Conservation (phyloP, 805 yeast species). For the Kockiozyma suomiensis region DNA sequence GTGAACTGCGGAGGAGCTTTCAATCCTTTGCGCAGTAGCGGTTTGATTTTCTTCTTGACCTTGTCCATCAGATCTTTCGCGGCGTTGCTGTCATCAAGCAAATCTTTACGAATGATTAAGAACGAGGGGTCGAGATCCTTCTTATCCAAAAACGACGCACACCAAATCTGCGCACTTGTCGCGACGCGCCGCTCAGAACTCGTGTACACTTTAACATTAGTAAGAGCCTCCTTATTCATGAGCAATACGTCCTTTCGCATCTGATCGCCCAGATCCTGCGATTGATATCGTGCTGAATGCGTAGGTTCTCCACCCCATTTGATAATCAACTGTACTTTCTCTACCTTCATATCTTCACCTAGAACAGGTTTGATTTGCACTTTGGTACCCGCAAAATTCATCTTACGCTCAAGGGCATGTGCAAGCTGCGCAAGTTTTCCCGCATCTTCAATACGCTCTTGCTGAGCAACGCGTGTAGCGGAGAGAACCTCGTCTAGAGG, state of each 20-base stretch:
- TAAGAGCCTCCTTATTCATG: slow-evolving; percentile 78
- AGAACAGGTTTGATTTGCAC: slow-evolving; percentile 91
- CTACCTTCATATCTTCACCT: slow-evolving; percentile 61
- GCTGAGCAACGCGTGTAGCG: slow-evolving; percentile 72
- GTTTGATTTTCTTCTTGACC: slow-evolving; percentile 94
- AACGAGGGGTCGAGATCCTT: slow-evolving; percentile 76
- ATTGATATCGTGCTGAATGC: slow-evolving; percentile 93
- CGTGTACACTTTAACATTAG: slow-evolving; percentile 83
- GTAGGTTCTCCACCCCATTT: slow-evolving; percentile 99
- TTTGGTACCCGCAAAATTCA: slow-evolving; percentile 92
- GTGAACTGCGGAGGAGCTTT: slow-evolving; percentile 97
- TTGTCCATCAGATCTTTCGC: slow-evolving; percentile 98
- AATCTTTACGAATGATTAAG: slow-evolving; percentile 80
- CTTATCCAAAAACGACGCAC: slow-evolving; percentile 71
- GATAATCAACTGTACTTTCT: slow-evolving; percentile 90
- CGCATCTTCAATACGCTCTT: slow-evolving; percentile 75
- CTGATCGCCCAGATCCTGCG: slow-evolving; percentile 93
- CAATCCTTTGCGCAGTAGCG: slow-evolving; percentile 89
- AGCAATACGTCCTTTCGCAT: slow-evolving; percentile 87
- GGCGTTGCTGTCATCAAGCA: slow-evolving; percentile 94
- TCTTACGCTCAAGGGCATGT: slow-evolving; percentile 83
- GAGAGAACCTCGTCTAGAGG: slow-evolving; percentile 84
- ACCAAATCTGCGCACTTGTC: slow-evolving; percentile 86
- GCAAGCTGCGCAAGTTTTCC: slow-evolving; percentile 75
- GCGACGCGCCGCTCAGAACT: slow-evolving; percentile 94